phyloP scores from a whole-genome alignment of 495 filamentous ascomycete genomes.

The Penicillium robsamsonii region DNA sequence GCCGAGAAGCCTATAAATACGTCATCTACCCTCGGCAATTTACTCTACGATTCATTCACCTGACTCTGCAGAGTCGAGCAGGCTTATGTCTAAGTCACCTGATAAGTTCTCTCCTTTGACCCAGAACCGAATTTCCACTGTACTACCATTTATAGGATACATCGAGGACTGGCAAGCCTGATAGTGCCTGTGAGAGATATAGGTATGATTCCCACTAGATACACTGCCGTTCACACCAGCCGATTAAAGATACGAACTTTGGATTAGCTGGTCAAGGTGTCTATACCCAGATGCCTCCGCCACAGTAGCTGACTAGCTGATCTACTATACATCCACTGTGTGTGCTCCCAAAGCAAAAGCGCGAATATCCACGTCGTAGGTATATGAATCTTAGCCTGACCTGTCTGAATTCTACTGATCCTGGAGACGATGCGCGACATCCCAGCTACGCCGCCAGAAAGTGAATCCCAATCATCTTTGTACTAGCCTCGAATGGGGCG shows the following conservation, averaged over 20 bases:
- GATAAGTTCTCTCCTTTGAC: constrained; percentile 4
- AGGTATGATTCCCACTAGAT: neutral
- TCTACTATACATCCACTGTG: neutral
- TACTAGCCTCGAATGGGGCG: too few relatives aligned
- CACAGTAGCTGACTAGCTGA: neutral
- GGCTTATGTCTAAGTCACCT: neutral
- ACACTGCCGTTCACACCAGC: neutral
- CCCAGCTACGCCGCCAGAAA: too few relatives aligned
- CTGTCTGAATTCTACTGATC: neutral
- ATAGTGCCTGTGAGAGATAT: neutral
- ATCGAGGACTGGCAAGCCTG: neutral
- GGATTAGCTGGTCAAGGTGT: neutral
- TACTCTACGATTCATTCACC: constrained; percentile 2
- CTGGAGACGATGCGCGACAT: neutral
- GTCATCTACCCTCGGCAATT: neutral
- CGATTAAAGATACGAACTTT: neutral
- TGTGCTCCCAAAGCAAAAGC: neutral
- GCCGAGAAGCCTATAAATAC: constrained; percentile 3
- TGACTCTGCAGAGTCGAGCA: neutral
- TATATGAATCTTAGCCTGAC: neutral
- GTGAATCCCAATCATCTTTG: too few relatives aligned
- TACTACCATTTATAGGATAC: constrained; percentile 3
- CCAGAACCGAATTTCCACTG: neutral
- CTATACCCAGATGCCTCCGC: neutral
- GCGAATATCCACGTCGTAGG: neutral